These are phyloP conservation scores for Apiotrichum akiyoshidainum DNA, from an alignment of 1,284 basidiomycete genomes.

Conservation along the genomic window DNA sequence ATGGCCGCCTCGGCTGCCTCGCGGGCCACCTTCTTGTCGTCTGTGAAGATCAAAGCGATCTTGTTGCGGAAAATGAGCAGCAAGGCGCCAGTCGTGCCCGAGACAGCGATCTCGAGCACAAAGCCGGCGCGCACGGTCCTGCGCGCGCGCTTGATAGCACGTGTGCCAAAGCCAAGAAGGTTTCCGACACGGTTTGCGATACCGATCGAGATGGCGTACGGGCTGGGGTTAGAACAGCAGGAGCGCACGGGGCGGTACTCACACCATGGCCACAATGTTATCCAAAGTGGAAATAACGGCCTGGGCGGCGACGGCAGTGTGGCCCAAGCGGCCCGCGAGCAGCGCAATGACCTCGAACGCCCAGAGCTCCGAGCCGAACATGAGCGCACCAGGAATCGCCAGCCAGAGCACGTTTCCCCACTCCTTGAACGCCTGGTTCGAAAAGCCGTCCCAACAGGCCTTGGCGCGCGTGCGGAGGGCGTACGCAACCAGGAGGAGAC, in stretches of 20 bases:
- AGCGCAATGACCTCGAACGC: conserved; percentile 34
- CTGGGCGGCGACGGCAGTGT: conserved; percentile 31
- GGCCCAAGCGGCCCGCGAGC: conserved; percentile 31
- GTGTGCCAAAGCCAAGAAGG: conserved; percentile 30
- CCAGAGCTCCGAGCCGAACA: conserved; percentile 34
- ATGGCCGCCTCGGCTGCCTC: conserved; percentile 24
- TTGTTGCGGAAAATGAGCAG: conserved; percentile 22
- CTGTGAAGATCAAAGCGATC: conserved; percentile 25
- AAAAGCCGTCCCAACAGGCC: conserved; percentile 33
- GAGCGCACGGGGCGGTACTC: neutral
- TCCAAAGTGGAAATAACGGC: conserved; percentile 28
- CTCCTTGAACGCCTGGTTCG: conserved; percentile 16
- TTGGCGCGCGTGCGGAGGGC: conserved; percentile 21
- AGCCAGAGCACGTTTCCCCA: conserved; percentile 26
- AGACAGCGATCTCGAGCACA: conserved; percentile 22
- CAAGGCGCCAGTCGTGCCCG: conserved; percentile 16
- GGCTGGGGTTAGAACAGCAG: conserved; percentile 6
- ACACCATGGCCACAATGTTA: conserved; percentile 21
- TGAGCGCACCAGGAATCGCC: conserved; percentile 29
- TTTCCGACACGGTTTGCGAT: conserved; percentile 32
- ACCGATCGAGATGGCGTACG: conserved; percentile 25
- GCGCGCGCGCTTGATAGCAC: conserved; percentile 26
- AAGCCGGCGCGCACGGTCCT: conserved; percentile 26
- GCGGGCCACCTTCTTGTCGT: conserved; percentile 23
- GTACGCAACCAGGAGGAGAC: conserved; percentile 22